phyloP scores from a whole-genome alignment of 805 yeast genomes.

The Ogataea thermomethanolica region DNA sequence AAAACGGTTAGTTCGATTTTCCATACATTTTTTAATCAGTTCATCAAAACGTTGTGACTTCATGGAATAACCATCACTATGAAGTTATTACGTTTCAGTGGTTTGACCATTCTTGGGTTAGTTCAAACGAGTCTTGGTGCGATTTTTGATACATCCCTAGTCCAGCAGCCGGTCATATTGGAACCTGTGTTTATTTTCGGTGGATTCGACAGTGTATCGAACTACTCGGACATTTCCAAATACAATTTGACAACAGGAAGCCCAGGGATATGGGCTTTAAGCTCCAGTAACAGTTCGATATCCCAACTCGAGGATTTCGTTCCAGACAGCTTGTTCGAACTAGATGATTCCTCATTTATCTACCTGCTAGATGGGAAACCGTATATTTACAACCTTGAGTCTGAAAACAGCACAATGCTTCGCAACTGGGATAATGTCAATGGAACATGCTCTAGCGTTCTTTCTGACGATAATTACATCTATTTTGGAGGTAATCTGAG shows the following conservation, averaged over 20 bases:
- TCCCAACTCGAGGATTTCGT: conserved; percentile 11
- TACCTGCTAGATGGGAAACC: conserved; percentile 28
- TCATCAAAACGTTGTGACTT: background rate
- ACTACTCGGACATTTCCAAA: conserved; percentile 17
- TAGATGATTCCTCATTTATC: conserved; percentile 18
- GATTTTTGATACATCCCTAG: conserved; percentile 1
- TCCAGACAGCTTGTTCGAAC: conserved; percentile 10
- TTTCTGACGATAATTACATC: conserved; percentile 47
- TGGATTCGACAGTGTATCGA: conserved; percentile 26
- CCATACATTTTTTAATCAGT: conserved; percentile 6
- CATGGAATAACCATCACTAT: conserved; percentile 4
- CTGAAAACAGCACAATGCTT: conserved; percentile 4
- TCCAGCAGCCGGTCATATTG: conserved; percentile 18
- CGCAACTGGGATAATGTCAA: conserved; percentile 27
- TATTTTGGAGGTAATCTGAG: conserved; percentile 81
- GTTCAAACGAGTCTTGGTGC: background rate
- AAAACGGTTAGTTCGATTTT: conserved; percentile 1
- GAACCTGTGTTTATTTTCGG: conserved; percentile 28
- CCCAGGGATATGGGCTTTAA: conserved; percentile 20
- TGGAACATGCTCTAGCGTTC: conserved; percentile 44
- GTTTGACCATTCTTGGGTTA: background rate
- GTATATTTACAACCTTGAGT: conserved; percentile 14
- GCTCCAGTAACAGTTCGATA: conserved; percentile 15
- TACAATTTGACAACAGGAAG: conserved; percentile 23
- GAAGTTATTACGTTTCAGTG: background rate